Conservation (phyloP, 2,329 filamentous ascomycete genomes). For the Polytolypa hystricis region DNA sequence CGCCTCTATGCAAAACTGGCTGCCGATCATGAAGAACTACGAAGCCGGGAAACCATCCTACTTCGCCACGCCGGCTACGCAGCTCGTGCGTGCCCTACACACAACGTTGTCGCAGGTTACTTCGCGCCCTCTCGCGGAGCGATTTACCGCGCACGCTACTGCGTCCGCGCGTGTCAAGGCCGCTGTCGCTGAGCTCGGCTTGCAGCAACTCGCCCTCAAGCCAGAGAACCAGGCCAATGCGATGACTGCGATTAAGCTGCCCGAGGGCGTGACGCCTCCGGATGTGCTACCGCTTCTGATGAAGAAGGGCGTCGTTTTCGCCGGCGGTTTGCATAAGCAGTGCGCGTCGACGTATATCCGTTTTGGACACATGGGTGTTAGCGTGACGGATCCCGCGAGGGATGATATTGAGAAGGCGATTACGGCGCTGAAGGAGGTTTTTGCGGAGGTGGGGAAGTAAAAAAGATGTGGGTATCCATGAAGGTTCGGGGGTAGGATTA, state of each 20-base stretch:
- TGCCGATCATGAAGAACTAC: constrained; percentile 98
- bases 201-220: constrained; percentile 76
- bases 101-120: constrained; percentile 80
- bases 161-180: constrained; percentile 80
- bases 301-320: constrained; percentile 85
- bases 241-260: constrained; percentile 96
- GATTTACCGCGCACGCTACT: constrained; percentile 70
- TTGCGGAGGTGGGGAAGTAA: constrained; percentile 62
- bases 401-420: constrained; percentile 78
- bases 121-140: constrained; percentile 63
- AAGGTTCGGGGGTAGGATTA: too few relatives aligned
- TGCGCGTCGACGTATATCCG: constrained; percentile 88
- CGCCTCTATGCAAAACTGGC: constrained; percentile 93
- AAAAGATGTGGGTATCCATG: too few relatives aligned
- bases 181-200: constrained; percentile 64
- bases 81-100: constrained; percentile 86
- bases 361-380: constrained; percentile 97
- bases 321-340: constrained; percentile 90
- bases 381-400: constrained; percentile 67
- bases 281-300: constrained; percentile 76
- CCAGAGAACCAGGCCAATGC: constrained; percentile 88
- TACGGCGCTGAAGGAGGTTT: constrained; percentile 59
- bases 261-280: constrained; percentile 67
- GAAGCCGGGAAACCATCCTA: constrained; percentile 96
- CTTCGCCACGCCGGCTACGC: constrained; percentile 92